Base-by-base conservation (phyloP, 2,329 filamentous ascomycete genomes). In the Apiospora hydei region DNA sequence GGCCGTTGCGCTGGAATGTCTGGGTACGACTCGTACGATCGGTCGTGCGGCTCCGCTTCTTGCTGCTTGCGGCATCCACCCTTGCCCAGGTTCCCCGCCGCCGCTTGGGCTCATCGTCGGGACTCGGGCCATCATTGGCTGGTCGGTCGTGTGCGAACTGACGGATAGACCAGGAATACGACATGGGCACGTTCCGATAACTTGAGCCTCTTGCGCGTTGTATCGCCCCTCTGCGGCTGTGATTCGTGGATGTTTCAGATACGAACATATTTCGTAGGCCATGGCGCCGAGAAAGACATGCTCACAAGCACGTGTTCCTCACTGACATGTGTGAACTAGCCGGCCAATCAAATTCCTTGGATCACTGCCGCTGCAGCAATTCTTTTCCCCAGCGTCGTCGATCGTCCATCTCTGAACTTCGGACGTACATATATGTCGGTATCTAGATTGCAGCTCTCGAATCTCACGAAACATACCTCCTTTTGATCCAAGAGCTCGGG, bases 1-100 rank as follows among this genome's bases (percentile, higher is more conserved):
- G 7, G 6, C 21, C 6, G 18, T 10, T 21, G 46, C 8, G 46
- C 6, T 49, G 0, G 46, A n/a, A 2, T 8, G 21, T n/a, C 4
- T 26, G n/a, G n/a, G n/a, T 13, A 18, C 47, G 57, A n/a, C 21
- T 64, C 57, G 30, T 64, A 41, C 57, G 57, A 64, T 10, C 21
- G 21, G 18, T 64, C 34, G 18, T 41, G 57, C 8, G 24, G n/a
- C 57, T 64, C 57, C 57, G 57, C 57, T 64, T 41, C 18, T 13
- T n/a, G 30, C 18, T 13, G 26, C 30, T 38, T 21, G 6, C 16
- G 8, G 16, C 34, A 38, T n/a, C 30, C 57, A 64, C 57, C n/a
- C n/a, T n/a, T n/a, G 34, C 1, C 57, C 57, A 41, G 57, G 34
- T 64, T 41, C 30, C 57, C 57, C 57, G 57, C 57, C 57, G 57